These are phyloP conservation scores for Tricharina praecox DNA, from an alignment of 495 filamentous ascomycete genomes.

Conservation along the genomic window DNA sequence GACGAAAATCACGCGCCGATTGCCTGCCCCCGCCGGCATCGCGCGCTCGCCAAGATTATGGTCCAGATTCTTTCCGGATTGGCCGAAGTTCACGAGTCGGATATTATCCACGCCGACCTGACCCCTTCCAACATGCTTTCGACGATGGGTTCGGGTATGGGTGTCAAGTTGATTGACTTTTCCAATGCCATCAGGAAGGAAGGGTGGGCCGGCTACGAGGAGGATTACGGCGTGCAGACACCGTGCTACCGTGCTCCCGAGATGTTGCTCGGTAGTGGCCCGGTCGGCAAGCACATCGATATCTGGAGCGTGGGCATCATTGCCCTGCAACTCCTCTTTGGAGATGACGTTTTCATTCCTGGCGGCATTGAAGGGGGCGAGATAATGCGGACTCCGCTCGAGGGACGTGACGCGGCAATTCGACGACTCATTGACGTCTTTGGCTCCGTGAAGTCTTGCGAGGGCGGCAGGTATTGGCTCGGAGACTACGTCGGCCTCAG, in stretches of 20 bases:
- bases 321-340: conserved; percentile 20
- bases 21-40: conserved; percentile 18
- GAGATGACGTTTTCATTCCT: conserved; percentile 10
- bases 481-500: conserved; percentile 13
- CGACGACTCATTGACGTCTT: conserved; percentile 18
- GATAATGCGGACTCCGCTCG: conserved; percentile 11
- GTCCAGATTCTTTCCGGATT: conserved; percentile 19
- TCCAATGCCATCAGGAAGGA: conserved; percentile 20
- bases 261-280: conserved; percentile 20
- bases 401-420: conserved; percentile 18
- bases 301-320: conserved; percentile 24
- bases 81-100: conserved; percentile 14
- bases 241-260: conserved; percentile 24
- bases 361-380: conserved; percentile 12
- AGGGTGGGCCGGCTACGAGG: conserved; percentile 11
- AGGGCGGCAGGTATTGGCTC: conserved; percentile 13
- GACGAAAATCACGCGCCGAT: neutral
- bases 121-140: conserved; percentile 23
- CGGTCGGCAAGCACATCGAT: conserved; percentile 21
- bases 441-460: conserved; percentile 16
- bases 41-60: conserved; percentile 19
- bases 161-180: conserved; percentile 23
- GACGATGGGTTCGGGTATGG: conserved; percentile 1
- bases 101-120: conserved; percentile 24
- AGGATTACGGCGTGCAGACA: conserved; percentile 20